Conservation (phyloP, 2,329 filamentous ascomycete species). For the Bipolaris sorokiniana region DNA sequence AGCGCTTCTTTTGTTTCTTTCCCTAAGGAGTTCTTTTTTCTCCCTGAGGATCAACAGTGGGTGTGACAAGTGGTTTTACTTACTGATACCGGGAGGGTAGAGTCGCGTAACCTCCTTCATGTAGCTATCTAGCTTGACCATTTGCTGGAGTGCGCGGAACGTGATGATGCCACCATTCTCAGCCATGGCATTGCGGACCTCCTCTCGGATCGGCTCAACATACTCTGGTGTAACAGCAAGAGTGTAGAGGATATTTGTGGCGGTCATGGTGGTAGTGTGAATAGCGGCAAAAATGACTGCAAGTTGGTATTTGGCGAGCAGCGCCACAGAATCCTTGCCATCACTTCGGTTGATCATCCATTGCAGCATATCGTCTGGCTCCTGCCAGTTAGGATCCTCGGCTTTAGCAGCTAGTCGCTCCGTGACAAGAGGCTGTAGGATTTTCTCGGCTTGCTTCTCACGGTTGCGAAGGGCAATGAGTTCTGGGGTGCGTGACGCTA, state of each 20-base stretch:
- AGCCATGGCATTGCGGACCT: constrained; percentile 50
- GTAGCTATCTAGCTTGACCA: constrained; percentile 47
- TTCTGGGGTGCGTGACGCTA: constrained; percentile 35
- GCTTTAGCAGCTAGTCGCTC: constrained; percentile 31
- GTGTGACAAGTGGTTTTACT: not conserved
- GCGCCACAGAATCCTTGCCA: constrained; percentile 8
- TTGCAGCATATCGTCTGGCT: constrained; percentile 48
- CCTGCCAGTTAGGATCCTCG: constrained; percentile 38
- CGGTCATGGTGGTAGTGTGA: constrained; percentile 38
- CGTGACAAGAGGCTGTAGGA: constrained; percentile 36
- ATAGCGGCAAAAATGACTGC: constrained; percentile 40
- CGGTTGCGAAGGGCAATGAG: constrained; percentile 28
- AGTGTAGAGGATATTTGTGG: constrained; percentile 40
- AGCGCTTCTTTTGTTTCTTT: not conserved
- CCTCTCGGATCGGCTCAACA: constrained; percentile 50
- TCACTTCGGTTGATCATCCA: constrained; percentile 42
- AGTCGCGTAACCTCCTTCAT: constrained; percentile 46
- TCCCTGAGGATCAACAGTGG: not conserved
- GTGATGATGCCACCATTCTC: constrained; percentile 44
- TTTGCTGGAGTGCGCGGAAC: constrained; percentile 38
- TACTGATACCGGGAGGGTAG: constrained; percentile 33
- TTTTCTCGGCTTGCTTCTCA: constrained; percentile 18
- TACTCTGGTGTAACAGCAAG: constrained; percentile 48
- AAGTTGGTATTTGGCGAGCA: constrained; percentile 27
- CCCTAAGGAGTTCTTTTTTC: not conserved